Base-by-base conservation (phyloP, 169 alveolate genomes). In the Babesia ovis region DNA sequence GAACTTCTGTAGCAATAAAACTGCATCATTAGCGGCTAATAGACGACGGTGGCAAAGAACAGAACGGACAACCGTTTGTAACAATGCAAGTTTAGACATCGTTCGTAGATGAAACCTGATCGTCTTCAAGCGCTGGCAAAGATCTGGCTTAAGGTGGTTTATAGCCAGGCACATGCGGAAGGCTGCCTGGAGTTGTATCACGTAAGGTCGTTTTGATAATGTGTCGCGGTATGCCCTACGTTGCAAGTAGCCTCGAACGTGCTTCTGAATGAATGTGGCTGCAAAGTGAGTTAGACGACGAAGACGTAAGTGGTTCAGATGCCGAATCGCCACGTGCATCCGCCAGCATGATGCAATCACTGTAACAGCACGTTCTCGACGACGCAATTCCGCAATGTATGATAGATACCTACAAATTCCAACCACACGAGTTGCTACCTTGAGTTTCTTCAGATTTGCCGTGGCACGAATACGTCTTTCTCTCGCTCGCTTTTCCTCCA, bases 251-350 rank as follows among this genome's bases (percentile, higher is more conserved):
- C 81, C 68, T n/a, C 89, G 51, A 20, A 72, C 73, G 59, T 81
- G 66, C 85, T 66, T 81, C 67, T 81, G 89, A 29, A 81, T 73
- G 22, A 81, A 27, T 12, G 81, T 72, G 20, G 89, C 89, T n/a
- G 89, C 77, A 25, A 55, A 71, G 29, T 62, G 45, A 11, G 48
- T 61, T 39, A 81, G 32, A 18, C 45, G 50, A n/a, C 42, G 67
- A 37, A 66, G 61, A 14, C 77, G 67, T 51, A 79, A 31, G 70
- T 79, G 43, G 71, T 79, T 70, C 51, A 48, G 45, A 4, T 18
- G 57, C 4, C 71, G 60, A 32, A 79, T 61, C 23, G 75, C 72
- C 12, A 31, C 62, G 64, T 79, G 87, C 87, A 69, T 69, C 18
- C 83, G 69, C 87, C 87, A 79, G 20, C 34, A 20, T 23, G 87